Conservation (phyloP, 1,284 basidiomycete species). For the Malassezia yamatoensis region DNA sequence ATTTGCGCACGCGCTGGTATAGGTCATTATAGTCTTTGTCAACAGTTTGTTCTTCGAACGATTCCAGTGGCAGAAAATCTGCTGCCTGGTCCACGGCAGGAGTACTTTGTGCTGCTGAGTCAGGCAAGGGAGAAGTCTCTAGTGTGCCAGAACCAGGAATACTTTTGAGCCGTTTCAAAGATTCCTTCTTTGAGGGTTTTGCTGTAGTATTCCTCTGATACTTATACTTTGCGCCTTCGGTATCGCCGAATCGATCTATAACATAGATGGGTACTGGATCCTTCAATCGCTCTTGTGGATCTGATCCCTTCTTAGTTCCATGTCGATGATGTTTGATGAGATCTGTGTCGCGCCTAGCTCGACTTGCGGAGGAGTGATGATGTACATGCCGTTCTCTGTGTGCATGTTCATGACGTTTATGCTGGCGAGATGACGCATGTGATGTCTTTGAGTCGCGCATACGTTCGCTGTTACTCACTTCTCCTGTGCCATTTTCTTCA, state of each 20-base stretch:
- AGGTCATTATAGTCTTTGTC: background rate
- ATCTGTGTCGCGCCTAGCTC: background rate
- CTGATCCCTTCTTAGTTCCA: background rate
- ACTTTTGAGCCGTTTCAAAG: too few species aligned
- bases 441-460: background rate
- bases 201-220: background rate
- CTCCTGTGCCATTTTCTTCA: too few species aligned
- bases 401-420: background rate
- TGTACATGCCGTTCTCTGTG: background rate
- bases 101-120: too few species aligned
- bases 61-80: background rate
- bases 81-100: background rate
- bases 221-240: conserved; percentile 1
- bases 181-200: background rate
- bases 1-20: too few species aligned
- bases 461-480: too few species aligned
- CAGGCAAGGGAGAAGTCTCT: too few species aligned
- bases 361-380: background rate
- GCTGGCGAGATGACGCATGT: background rate
- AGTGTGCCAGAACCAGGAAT: too few species aligned
- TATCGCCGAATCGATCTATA: conserved; percentile 8
- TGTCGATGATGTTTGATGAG: background rate
- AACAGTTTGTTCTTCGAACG: background rate
- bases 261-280: background rate
- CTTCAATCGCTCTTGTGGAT: background rate